Conservation (phyloP, 306 rosid genomes). For the Gastrolobium bilobum region DNA sequence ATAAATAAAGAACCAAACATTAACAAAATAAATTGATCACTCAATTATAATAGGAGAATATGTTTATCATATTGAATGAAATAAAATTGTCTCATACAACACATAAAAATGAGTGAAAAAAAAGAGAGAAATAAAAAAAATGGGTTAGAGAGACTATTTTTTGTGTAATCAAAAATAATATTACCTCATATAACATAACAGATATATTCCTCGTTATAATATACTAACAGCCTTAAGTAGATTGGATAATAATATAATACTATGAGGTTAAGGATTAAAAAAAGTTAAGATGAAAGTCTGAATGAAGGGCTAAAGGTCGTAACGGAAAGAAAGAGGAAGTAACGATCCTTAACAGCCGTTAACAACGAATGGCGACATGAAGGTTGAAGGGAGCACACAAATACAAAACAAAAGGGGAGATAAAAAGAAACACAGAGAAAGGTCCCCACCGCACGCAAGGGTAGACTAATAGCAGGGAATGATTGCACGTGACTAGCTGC, state of each 20-base stretch:
- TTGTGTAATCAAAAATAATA: too few relatives aligned
- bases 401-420: not conserved
- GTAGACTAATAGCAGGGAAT: conserved; percentile 63
- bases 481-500: conserved; percentile 62
- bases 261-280: not conserved
- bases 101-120: too few relatives aligned
- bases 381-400: conserved; percentile 18
- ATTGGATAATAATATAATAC: not conserved
- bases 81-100: too few relatives aligned
- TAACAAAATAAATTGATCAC: not conserved
- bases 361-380: conserved; percentile 50
- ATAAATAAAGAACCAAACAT: not conserved
- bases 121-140: too few relatives aligned
- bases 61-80: too few relatives aligned
- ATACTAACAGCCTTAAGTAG: not conserved
- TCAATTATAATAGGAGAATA: not conserved
- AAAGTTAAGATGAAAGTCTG: conserved; percentile 15
- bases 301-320: not conserved
- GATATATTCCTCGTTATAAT: not conserved
- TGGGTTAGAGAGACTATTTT: too few relatives aligned
- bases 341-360: conserved; percentile 37
- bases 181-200: too few relatives aligned
- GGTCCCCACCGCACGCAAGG: conserved; percentile 85
- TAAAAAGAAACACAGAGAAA: not conserved
- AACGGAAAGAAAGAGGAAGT: not conserved